Conservation (phyloP, 148 eudicot species). For the Fallopia convolvulus region DNA sequence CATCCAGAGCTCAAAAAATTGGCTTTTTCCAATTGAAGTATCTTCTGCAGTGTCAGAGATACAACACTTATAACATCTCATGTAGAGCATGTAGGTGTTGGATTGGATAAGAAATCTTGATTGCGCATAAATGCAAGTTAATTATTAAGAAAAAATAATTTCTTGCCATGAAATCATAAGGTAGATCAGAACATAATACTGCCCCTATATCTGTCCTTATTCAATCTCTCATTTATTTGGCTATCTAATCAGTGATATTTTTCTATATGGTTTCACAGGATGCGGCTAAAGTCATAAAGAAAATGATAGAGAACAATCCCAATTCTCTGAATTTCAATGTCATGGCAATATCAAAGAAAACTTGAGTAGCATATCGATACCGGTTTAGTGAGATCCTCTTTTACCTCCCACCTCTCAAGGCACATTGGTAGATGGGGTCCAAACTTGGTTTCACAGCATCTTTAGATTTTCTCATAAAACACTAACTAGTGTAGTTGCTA, state of each 20-base stretch:
- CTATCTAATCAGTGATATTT: background rate
- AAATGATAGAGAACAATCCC: constrained; percentile 64
- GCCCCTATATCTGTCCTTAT: no score
- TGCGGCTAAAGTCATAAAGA: constrained; percentile 74
- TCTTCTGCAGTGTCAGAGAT: background rate
- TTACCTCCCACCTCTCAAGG: background rate
- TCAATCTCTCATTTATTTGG: background rate
- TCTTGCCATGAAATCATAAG: background rate
- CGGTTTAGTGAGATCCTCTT: background rate
- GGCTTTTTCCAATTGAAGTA: background rate
- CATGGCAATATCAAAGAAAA: constrained; percentile 70
- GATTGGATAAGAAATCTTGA: background rate
- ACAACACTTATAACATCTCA: background rate
- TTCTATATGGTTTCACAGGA: constrained; percentile 38
- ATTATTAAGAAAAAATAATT: background rate
- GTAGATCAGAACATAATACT: background rate
- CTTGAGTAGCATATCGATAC: constrained; percentile 11
- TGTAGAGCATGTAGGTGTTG: background rate
- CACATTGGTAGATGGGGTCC: background rate
- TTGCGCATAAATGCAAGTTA: background rate
- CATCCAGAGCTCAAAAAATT: background rate
- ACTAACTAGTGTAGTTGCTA: background rate
- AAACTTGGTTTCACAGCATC: background rate
- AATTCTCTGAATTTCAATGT: constrained; percentile 80
- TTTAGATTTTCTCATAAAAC: background rate